Evolutionary conservation across 2,329 filamentous ascomycete genomes (phyloP).

Genomic region (Apiospora sp.): DNA sequence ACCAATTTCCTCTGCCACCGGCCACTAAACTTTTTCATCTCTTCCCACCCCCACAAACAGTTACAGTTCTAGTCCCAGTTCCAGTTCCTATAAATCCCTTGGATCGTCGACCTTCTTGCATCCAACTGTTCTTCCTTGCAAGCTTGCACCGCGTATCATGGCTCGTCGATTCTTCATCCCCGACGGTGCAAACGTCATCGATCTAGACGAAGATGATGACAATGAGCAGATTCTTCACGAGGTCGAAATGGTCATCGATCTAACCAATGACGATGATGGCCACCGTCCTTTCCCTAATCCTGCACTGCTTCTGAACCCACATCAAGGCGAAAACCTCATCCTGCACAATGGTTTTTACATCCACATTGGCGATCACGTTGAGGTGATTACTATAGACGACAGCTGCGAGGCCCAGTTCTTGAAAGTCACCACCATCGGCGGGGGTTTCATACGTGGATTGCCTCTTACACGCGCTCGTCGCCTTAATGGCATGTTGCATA

Average conservation of each 20-base stretch:
- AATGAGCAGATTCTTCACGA: background rate
- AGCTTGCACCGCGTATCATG: background rate
- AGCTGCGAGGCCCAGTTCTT: background rate
- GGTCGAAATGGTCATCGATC: background rate
- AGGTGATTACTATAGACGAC: background rate
- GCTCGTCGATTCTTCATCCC: background rate
- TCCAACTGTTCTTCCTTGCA: background rate
- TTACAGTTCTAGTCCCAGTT: background rate
- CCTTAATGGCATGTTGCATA: constrained; percentile 37
- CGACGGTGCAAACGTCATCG: background rate
- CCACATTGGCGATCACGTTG: background rate
- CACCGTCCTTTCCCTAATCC: background rate
- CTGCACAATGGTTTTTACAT: background rate
- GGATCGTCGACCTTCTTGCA: background rate
- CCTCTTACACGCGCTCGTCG: constrained; percentile 39
- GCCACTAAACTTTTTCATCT: too few species aligned
- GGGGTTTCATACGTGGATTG: constrained; percentile 34
- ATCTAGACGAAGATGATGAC: background rate
- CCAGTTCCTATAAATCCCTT: background rate
- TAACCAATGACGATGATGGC: background rate
- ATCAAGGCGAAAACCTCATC: too few species aligned
- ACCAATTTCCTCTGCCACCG: too few species aligned
- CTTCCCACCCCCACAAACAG: too few species aligned
- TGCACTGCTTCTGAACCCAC: background rate
- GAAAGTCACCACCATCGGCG: background rate